Evolutionary conservation across 192 early-diverging fungal species (phyloP).

Genomic region (Thoreauomyces humboldtii): DNA sequence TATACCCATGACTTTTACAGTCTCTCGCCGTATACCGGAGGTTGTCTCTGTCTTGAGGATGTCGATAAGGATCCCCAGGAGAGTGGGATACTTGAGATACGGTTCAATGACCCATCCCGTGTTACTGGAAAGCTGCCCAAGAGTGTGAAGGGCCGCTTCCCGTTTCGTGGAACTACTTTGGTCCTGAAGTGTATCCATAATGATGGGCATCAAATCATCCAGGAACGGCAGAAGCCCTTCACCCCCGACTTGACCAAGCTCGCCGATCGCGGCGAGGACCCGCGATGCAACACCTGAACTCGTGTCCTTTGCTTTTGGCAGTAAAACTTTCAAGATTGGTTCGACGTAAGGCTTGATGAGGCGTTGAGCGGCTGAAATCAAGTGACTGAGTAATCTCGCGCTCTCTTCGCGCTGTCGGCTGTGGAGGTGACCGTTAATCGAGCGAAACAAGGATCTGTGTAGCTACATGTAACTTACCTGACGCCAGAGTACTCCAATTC

Average conservation of each 20-base stretch:
- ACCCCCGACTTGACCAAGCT: constrained; percentile 79
- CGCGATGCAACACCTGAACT: constrained; percentile 77
- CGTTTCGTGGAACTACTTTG: constrained; percentile 80
- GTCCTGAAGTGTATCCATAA: constrained; percentile 87
- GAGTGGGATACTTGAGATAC: constrained; percentile 81
- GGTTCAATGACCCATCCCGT: constrained; percentile 89
- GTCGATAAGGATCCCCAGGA: constrained; percentile 72
- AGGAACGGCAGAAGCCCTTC: constrained; percentile 80
- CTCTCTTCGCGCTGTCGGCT: constrained; percentile 84
- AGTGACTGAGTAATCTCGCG: constrained; percentile 70
- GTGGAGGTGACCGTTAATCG: constrained; percentile 27
- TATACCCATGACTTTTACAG: constrained; percentile 87
- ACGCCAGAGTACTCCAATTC: constrained; percentile 86
- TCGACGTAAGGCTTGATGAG: constrained; percentile 89
- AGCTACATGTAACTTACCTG: constrained; percentile 45
- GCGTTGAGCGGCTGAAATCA: constrained; percentile 74
- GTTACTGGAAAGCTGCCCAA: constrained; percentile 80
- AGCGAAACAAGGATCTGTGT: constrained; percentile 18
- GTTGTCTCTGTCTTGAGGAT: constrained; percentile 83
- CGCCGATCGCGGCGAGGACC: constrained; percentile 76
- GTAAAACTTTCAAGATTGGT: constrained; percentile 77
- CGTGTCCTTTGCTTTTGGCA: constrained; percentile 76
- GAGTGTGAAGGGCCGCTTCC: constrained; percentile 80
- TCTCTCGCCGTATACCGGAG: constrained; percentile 72
- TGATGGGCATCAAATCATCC: constrained; percentile 75